Conservation (phyloP, 164 flowering plant genomes). For the Cinnamomum micranthum region DNA sequence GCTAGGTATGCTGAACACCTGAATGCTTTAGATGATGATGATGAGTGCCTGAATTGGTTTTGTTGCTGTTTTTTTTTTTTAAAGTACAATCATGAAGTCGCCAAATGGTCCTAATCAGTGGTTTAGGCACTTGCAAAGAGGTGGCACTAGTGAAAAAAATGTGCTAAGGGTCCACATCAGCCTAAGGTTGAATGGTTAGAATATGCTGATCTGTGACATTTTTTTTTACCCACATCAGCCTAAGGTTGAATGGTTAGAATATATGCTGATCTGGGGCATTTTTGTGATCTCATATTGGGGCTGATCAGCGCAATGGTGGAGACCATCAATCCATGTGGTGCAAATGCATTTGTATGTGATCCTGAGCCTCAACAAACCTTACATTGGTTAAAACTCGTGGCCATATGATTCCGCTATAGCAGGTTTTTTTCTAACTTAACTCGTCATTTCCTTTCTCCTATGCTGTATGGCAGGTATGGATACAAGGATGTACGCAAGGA, state of each 20-base stretch:
- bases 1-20: conserved; percentile 53
- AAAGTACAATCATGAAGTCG: too few relatives aligned
- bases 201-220: too few relatives aligned
- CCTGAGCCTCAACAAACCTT: background rate
- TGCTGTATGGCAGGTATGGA: background rate
- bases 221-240: too few relatives aligned
- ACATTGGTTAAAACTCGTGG: too few relatives aligned
- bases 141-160: too few relatives aligned
- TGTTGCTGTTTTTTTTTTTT: too few relatives aligned
- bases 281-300: background rate
- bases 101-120: too few relatives aligned
- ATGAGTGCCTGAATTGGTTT: background rate
- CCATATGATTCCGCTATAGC: background rate
- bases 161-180: too few relatives aligned
- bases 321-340: background rate
- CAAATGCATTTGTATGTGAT: background rate
- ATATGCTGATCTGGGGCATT: background rate
- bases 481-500: conserved; percentile 79
- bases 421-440: background rate
- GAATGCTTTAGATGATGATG: background rate
- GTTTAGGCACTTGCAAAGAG: too few relatives aligned
- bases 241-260: too few relatives aligned
- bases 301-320: background rate
- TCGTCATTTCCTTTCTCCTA: background rate
- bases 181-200: too few relatives aligned